Conservation (phyloP, 2,329 filamentous ascomycete genomes). For the Lachnellula occidentalis region DNA sequence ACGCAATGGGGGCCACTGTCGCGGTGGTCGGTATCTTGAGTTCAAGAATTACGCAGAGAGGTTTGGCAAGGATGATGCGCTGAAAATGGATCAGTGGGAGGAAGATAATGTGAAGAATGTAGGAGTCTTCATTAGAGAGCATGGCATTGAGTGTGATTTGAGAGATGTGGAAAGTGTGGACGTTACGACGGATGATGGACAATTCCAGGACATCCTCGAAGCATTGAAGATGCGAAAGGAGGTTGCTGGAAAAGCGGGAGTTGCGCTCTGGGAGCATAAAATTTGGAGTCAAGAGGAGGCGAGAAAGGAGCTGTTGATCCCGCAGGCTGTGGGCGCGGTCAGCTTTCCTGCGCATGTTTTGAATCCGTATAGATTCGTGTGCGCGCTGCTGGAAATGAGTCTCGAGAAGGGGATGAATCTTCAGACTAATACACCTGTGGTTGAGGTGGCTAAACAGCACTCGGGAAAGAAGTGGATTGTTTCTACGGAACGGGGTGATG, state of each 20-base stretch:
- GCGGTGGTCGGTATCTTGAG: constrained; percentile 20
- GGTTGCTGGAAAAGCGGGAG: constrained; percentile 31
- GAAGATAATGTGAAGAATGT: constrained; percentile 44
- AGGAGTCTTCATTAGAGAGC: constrained; percentile 45
- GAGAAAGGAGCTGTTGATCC: constrained; percentile 18
- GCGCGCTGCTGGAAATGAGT: constrained; percentile 16
- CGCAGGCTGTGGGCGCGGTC: constrained; percentile 13
- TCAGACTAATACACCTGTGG: constrained; percentile 18
- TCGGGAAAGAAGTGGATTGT: constrained; percentile 27
- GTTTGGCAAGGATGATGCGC: constrained; percentile 10
- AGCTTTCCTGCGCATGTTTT: constrained; percentile 34
- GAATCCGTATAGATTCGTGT: constrained; percentile 26
- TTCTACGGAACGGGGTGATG: constrained; percentile 39
- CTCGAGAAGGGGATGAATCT: constrained; percentile 24
- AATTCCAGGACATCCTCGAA: constrained; percentile 18
- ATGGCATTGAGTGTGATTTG: constrained; percentile 45
- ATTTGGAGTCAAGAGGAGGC: constrained; percentile 40
- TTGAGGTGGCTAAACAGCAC: constrained; percentile 21
- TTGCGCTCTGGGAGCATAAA: constrained; percentile 38
- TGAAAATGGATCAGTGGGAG: constrained; percentile 11
- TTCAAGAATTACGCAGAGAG: constrained; percentile 14
- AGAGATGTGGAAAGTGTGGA: constrained; percentile 28
- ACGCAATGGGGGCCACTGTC: constrained; percentile 38
- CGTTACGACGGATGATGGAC: constrained; percentile 31
- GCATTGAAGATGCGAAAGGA: constrained; percentile 36